Percentiles rank a stretch among this genome's conserved stretches.
phyloP scores from a whole-genome alignment of 2,329 filamentous ascomycete genomes.

The Neurospora sp. region DNA sequence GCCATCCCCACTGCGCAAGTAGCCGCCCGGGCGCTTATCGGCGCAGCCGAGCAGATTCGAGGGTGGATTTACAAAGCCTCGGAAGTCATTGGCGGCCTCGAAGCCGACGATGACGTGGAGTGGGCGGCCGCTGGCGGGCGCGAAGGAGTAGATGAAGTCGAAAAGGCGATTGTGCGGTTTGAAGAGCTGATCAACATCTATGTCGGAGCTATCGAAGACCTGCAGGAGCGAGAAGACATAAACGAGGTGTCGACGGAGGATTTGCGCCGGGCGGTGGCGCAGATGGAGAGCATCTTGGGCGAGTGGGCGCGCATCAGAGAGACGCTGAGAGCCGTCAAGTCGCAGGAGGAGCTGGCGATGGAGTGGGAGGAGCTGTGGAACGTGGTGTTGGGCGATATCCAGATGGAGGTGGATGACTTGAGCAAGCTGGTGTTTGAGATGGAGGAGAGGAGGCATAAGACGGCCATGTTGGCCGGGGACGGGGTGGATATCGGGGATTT shows the following conservation, averaged over 20 bases:
- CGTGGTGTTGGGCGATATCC: slow-evolving; percentile 84
- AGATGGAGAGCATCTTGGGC: slow-evolving; percentile 79
- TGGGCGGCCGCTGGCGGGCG: slow-evolving; percentile 87
- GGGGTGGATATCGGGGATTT: slow-evolving; percentile 76
- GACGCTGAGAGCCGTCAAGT: slow-evolving; percentile 69
- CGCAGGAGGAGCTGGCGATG: slow-evolving; percentile 93
- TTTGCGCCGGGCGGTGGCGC: slow-evolving; percentile 64
- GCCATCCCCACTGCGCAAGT: slow-evolving; percentile 76
- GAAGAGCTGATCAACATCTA: slow-evolving; percentile 88
- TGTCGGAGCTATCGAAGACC: slow-evolving; percentile 82
- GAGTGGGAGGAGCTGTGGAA: slow-evolving; percentile 99
- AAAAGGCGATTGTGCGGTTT: slow-evolving; percentile 70
- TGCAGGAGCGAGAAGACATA: slow-evolving; percentile 75
- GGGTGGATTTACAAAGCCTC: slow-evolving; percentile 90
- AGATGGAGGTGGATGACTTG: slow-evolving; percentile 59
- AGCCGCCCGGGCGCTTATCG: slow-evolving; percentile 74
- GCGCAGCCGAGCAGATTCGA: slow-evolving; percentile 83
- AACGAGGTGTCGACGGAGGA: slow-evolving; percentile 59
- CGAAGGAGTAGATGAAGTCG: slow-evolving; percentile 66
- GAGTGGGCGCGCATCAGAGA: slow-evolving; percentile 79
- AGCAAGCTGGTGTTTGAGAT: slow-evolving; percentile 81
- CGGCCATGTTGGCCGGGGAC: slow-evolving; percentile 51
- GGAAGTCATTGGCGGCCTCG: slow-evolving; percentile 78
- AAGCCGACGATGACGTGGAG: slow-evolving; percentile 94
- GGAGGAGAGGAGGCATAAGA: slow-evolving; percentile 88